A percentile compares a stretch with the other conserved stretches of the same genome.
Conservation (phyloP, 2,329 filamentous ascomycete genomes). For the Pseudocercospora fijiensis region DNA sequence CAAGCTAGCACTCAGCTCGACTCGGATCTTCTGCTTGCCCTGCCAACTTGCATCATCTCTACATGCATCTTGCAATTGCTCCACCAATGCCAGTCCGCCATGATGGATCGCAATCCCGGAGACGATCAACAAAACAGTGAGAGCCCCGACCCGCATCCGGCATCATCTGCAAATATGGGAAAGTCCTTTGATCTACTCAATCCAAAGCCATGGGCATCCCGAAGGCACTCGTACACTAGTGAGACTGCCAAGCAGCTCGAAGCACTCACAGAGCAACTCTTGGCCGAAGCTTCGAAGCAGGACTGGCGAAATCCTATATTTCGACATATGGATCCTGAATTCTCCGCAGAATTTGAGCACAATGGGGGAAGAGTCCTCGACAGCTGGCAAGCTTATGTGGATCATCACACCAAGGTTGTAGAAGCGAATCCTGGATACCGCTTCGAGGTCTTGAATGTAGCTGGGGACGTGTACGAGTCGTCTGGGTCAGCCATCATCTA, state of each 20-base stretch:
- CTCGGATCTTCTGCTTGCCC: background rate
- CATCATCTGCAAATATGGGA: slow-evolving; percentile 3
- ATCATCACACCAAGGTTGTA: slow-evolving; percentile 11
- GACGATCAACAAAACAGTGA: background rate
- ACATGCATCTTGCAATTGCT: background rate
- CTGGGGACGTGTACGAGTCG: slow-evolving; percentile 18
- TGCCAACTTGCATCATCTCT: background rate
- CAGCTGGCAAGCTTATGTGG: slow-evolving; percentile 16
- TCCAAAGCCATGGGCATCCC: slow-evolving; percentile 18
- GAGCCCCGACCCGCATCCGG: background rate
- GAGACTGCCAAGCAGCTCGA: slow-evolving; percentile 11
- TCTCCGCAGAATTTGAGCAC: slow-evolving; percentile 21
- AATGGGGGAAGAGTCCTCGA: slow-evolving; percentile 7
- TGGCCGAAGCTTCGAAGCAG: slow-evolving; percentile 11
- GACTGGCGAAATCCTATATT: slow-evolving; percentile 15
- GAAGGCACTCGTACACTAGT: slow-evolving; percentile 14
- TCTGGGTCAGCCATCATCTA: slow-evolving; percentile 18
- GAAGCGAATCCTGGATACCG: slow-evolving; percentile 16
- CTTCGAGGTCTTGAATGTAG: slow-evolving; percentile 16
- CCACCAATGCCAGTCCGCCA: background rate
- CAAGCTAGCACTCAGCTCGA: background rate
- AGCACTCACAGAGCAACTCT: slow-evolving; percentile 5
- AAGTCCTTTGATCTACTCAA: slow-evolving; percentile 19
- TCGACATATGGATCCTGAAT: slow-evolving; percentile 9
- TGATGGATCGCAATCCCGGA: background rate